These are phyloP conservation scores for Aspergillus eucalypticola DNA, from an alignment of 2,329 filamentous ascomycete species.

Conservation along the genomic window DNA sequence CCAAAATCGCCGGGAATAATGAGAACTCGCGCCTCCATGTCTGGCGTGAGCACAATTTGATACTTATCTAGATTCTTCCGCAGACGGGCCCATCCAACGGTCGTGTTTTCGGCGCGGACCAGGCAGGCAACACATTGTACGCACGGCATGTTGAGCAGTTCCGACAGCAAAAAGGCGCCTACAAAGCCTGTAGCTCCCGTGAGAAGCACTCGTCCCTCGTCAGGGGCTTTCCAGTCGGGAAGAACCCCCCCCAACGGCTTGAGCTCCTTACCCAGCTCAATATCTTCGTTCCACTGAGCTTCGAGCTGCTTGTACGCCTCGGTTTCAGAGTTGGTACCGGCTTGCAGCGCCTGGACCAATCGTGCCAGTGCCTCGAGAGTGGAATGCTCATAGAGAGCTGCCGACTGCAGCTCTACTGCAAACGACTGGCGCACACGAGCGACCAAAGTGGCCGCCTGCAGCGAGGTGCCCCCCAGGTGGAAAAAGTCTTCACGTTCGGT, in stretches of 20 bases:
- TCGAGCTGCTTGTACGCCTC: too few species aligned
- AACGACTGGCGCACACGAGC: too few species aligned
- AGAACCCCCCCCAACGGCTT: background rate
- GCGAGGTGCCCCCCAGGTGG: too few species aligned
- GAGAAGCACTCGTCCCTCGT: conserved; percentile 59
- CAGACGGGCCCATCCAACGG: conserved; percentile 20
- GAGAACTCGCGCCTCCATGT: conserved; percentile 12
- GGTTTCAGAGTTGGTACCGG: too few species aligned
- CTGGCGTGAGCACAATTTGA: conserved; percentile 5
- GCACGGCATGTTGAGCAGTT: conserved; percentile 60
- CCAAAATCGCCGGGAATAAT: conserved; percentile 61
- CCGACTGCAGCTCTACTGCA: too few species aligned
- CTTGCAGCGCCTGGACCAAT: too few species aligned
- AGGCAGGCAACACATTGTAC: conserved; percentile 66
- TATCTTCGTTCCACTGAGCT: too few species aligned
- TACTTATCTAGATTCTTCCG: conserved; percentile 13
- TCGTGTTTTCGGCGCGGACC: conserved; percentile 63
- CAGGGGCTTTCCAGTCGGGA: background rate
- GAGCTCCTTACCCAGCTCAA: conserved; percentile 9
- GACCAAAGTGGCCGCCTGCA: too few species aligned
- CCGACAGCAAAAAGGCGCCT: conserved; percentile 65
- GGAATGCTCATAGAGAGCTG: too few species aligned
- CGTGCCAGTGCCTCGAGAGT: too few species aligned
- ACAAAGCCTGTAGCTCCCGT: conserved; percentile 64
- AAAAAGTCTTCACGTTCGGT: too few species aligned